phyloP scores from a whole-genome alignment of 345 rosid species.

The Citrus inodora region DNA sequence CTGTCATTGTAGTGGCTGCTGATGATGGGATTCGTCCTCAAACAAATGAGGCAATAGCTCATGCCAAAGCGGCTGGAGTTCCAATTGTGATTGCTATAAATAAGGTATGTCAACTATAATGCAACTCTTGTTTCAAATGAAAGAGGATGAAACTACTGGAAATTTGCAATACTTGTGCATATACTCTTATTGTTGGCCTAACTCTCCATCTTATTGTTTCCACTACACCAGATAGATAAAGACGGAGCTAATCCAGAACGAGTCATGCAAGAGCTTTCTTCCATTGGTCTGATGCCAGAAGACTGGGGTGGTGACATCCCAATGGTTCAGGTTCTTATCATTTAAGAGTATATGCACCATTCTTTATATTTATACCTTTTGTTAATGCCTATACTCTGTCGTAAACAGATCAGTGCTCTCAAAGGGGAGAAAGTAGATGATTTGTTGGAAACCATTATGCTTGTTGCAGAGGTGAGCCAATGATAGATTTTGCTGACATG shows the following conservation, averaged over 20 bases:
- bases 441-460: conserved; percentile 92
- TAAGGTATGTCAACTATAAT: conserved; percentile 48
- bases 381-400: conserved; percentile 22
- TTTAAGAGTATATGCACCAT: conserved; percentile 15
- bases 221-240: conserved; percentile 73
- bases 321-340: conserved; percentile 78
- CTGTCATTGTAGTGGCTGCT: conserved; percentile 94
- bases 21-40: conserved; percentile 99
- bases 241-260: conserved; percentile 94
- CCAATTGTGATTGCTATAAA: conserved; percentile 89
- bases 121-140: conserved; percentile 1
- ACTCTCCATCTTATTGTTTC: conserved; percentile 15
- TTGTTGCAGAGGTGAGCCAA: conserved; percentile 91
- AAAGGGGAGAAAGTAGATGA: conserved; percentile 84
- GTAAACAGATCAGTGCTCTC: conserved; percentile 90
- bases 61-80: conserved; percentile 96
- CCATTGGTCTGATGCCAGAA: conserved; percentile 95
- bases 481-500: neutral
- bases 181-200: conserved; percentile 10
- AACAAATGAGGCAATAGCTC: conserved; percentile 97
- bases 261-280: conserved; percentile 98
- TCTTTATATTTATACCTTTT: conserved; percentile 17
- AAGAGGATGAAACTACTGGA: conserved; percentile 12
- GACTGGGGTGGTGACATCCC: conserved; percentile 98
- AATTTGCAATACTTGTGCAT: conserved; percentile 11